phyloP scores from a whole-genome alignment of 2,329 filamentous ascomycete genomes.

The Alternaria sp. region DNA sequence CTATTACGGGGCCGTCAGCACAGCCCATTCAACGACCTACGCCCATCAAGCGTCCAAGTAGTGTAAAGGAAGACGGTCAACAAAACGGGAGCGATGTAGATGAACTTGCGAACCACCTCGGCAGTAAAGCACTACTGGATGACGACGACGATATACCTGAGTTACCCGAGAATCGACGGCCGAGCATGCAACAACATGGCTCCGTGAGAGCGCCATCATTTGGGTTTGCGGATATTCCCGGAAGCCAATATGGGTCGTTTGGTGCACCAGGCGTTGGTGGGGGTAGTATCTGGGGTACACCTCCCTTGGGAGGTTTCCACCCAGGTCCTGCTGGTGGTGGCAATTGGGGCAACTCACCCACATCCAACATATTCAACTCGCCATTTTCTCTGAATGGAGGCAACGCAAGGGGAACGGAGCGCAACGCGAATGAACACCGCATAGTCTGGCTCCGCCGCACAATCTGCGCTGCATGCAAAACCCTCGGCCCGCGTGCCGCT shows the following conservation, averaged over 20 bases:
- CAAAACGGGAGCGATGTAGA: slow-evolving; percentile 66
- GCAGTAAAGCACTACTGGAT: slow-evolving; percentile 85
- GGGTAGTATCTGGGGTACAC: slow-evolving; percentile 54
- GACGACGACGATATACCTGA: slow-evolving; percentile 66
- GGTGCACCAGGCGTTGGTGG: slow-evolving; percentile 30
- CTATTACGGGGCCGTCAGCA: slow-evolving; percentile 59
- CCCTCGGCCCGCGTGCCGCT: slow-evolving; percentile 56
- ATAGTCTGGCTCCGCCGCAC: slow-evolving; percentile 56
- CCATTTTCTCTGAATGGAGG: no score
- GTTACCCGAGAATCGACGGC: slow-evolving; percentile 63
- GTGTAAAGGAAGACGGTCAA: slow-evolving; percentile 61
- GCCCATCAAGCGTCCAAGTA: slow-evolving; percentile 87
- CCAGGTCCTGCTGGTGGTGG: slow-evolving; percentile 29
- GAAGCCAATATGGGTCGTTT: slow-evolving; percentile 46
- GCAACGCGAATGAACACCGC: slow-evolving; percentile 37
- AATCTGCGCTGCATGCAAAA: slow-evolving; percentile 80
- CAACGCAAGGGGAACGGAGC: no score
- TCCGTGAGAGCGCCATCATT: slow-evolving; percentile 43
- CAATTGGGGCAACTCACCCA: slow-evolving; percentile 53
- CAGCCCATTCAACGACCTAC: slow-evolving; percentile 83
- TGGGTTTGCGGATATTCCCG: slow-evolving; percentile 45
- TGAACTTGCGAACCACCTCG: slow-evolving; percentile 78
- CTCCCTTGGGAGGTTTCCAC: slow-evolving; percentile 53
- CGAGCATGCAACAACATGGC: slow-evolving; percentile 48
- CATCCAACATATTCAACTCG: slow-evolving; percentile 41